Base-by-base conservation (phyloP, 768 basidiomycete species). In the Boletus bicolor region DNA sequence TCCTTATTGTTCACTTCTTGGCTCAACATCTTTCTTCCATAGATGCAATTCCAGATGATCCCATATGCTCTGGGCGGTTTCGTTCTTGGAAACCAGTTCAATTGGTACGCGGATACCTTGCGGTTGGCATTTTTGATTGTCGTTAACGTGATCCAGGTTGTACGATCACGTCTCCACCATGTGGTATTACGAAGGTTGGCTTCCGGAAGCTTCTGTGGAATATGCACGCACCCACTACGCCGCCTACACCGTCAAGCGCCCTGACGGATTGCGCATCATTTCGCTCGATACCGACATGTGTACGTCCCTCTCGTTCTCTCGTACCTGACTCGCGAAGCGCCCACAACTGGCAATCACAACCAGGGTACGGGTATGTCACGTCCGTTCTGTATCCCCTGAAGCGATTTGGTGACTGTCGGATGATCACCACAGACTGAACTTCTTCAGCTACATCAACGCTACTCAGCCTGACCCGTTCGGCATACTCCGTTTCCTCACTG, bases 261-360 rank as follows among this genome's bases (percentile, higher is more conserved):
- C 62, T 9, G 76, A 78, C 32, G 79, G 79, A 5, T 65, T 82
- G 21, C 71, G 78, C 35, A 72, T 82, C 41, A 82, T 82, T 58
- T 77, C 79, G 4, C 61, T 82, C 34, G 81, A 82, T 59, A 81
- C 81, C 0, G 76, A 81, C 55, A 61, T 81, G 37, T 82, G 80
- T 80, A 61, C 14, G 76, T 50, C 32, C 8, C 7, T 21, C n/a
- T 30, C 6, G 10, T 36, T 39, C 5, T 36, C 6, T 38, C 19
- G 36, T 26, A 11, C 35, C n/a, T 24, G 11, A 8, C 24, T 5
- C 9, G 7, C 21, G 12, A 38, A 45, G 45, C 17, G 12, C 51
- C 28, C 8, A 49, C 42, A 8, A 17, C 15, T 39, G 11, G 5
- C 4, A 37, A 26, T 35, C 10, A 17, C 5, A 19, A 41, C 19